Evolutionary conservation across 768 basidiomycete species (phyloP), one percentile per base, ranked within the genome.

Genomic region (Podaxis rugospora): DNA sequence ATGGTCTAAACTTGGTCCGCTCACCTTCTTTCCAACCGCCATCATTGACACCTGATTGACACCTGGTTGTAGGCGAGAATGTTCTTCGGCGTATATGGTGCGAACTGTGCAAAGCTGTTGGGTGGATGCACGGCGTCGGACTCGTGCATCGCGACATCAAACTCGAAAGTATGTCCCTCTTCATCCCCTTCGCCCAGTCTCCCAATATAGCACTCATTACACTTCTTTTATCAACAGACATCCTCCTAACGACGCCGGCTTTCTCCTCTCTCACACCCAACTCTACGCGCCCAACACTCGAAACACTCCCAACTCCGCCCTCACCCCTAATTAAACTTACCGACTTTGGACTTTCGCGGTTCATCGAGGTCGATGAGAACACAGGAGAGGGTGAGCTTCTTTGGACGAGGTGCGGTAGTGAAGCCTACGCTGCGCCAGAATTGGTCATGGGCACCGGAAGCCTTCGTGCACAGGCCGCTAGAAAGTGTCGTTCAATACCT

Each of bases 131-230:
- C 67, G 78, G 83, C 40, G 89, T 90, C 13, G 87, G 87, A 1
- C 79, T 95, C 42, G 93, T 96, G 1, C 94, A 96, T 72, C 82
- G 94, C 3, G 94, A 95, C 73, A 86, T 96, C 75, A 96, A 96
- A 75, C 84, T 89, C n/a, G 87, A 89, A 71, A 88, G 86, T 87
- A 61, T 51, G 84, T 75, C 4, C 13, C 13, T 14, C 37, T 28
- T 39, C 16, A 60, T 11, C 40, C 21, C 37, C 18, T 44, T 28
- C 27, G 54, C 10, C 25, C 44, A 60, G 23, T 50, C 35, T 11
- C 62, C 5, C 21, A 28, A 56, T 0, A 59, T 57, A 28, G 32
- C 32, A 64, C 32, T 18, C 50, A 3, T 6, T 40, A 35, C 10
- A 14, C 56, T 27, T 39, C 11, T n/a, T 9, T 32, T 35, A 23